A percentile compares a stretch with the other conserved stretches of the same genome.
Evolutionary conservation across 2,329 filamentous ascomycete genomes (phyloP).

Genomic region (Colletotrichum costaricense): DNA sequence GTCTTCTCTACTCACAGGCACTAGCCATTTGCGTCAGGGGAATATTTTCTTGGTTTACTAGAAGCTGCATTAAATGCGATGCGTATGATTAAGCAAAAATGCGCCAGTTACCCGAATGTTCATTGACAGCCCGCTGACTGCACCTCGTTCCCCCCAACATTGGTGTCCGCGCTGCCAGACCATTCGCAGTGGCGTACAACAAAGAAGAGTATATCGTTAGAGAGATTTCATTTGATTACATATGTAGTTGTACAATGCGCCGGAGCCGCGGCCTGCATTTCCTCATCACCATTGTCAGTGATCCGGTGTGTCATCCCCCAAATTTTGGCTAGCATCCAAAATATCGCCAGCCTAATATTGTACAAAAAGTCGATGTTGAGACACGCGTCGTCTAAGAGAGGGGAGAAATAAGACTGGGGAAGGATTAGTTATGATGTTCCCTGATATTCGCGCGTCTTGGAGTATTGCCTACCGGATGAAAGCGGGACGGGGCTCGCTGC

Average conservation of each 20-base stretch:
- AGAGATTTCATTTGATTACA: slow-evolving; percentile 37
- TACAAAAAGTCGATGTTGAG: slow-evolving; percentile 32
- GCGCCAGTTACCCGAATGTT: neutral
- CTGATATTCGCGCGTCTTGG: no score
- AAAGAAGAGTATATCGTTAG: slow-evolving; percentile 18
- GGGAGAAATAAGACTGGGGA: slow-evolving; percentile 69
- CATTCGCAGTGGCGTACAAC: neutral
- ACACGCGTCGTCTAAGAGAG: slow-evolving; percentile 60
- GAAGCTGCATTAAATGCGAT: no score
- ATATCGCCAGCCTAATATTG: slow-evolving; percentile 23
- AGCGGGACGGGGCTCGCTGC: slow-evolving; percentile 90
- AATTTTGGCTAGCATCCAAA: slow-evolving; percentile 1
- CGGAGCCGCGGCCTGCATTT: neutral
- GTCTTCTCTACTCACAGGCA: neutral
- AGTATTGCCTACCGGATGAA: slow-evolving; percentile 62
- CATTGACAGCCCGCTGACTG: neutral
- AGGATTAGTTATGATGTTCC: slow-evolving; percentile 37
- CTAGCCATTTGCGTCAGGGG: neutral
- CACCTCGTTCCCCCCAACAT: neutral
- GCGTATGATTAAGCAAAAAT: neutral
- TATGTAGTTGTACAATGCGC: slow-evolving; percentile 34
- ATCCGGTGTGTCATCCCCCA: slow-evolving; percentile 4
- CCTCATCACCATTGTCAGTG: neutral
- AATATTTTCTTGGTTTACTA: neutral
- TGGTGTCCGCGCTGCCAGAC: neutral